These are phyloP conservation scores for Saraca asoca DNA, from an alignment of 331 rosid species.

Conservation along the genomic window DNA sequence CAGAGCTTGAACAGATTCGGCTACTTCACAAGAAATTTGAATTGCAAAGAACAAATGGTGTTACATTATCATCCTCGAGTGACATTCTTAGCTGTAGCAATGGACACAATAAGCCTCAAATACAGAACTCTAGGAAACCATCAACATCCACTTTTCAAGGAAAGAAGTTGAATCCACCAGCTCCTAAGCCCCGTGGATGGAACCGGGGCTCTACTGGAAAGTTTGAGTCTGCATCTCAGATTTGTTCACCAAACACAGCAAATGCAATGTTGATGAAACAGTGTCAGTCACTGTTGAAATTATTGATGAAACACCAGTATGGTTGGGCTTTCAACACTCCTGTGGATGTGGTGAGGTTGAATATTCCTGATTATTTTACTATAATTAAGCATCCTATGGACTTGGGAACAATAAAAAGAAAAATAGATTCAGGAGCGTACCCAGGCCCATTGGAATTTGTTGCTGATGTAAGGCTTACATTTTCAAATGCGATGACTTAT, in stretches of 20 bases:
- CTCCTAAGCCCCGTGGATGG: conserved; percentile 51
- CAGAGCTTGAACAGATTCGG: conserved; percentile 75
- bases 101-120: conserved; percentile 46
- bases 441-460: conserved; percentile 57
- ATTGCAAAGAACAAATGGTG: conserved; percentile 49
- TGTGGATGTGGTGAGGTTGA: conserved; percentile 73
- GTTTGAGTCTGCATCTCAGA: conserved; percentile 46
- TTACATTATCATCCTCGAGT: conserved; percentile 71
- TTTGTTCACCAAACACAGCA: conserved; percentile 45
- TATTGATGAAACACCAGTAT: conserved; percentile 63
- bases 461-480: conserved; percentile 70
- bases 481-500: conserved; percentile 77
- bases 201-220: conserved; percentile 57
- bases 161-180: conserved; percentile 39
- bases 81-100: conserved; percentile 74
- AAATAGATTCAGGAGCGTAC: conserved; percentile 57
- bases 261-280: conserved; percentile 66
- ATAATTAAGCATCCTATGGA: conserved; percentile 86
- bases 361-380: conserved; percentile 73
- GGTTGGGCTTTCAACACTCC: conserved; percentile 74
- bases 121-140: conserved; percentile 44
- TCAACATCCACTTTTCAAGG: conserved; percentile 45
- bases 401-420: conserved; percentile 70
- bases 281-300: conserved; percentile 65
- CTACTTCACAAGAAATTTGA: conserved; percentile 64